Evolutionary conservation across 2,329 filamentous ascomycete species (phyloP).

Genomic region (Aspergillus texensis): DNA sequence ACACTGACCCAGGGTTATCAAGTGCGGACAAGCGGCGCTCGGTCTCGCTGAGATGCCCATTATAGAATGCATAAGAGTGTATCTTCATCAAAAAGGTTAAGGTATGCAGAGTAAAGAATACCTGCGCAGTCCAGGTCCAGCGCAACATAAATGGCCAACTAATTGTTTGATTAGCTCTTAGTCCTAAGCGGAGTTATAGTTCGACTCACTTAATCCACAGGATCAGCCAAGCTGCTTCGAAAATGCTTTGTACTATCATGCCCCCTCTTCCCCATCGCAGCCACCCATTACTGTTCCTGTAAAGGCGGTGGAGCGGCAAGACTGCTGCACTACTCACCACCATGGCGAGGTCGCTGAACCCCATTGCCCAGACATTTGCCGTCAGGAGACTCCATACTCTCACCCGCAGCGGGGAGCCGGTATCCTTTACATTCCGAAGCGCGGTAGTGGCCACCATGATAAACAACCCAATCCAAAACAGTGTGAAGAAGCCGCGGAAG

Average conservation of each 20-base stretch:
- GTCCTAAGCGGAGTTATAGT: neutral
- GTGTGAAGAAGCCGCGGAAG: conserved; percentile 95
- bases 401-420: conserved; percentile 80
- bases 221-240: conserved; percentile 75
- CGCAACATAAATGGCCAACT: conserved; percentile 78
- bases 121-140: conserved; percentile 97
- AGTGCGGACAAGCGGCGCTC: conserved; percentile 77
- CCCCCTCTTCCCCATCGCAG: conserved; percentile 77
- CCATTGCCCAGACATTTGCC: conserved; percentile 85
- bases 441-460: conserved; percentile 98
- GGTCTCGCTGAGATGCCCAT: conserved; percentile 88
- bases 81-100: conserved; percentile 97
- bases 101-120: conserved; percentile 89
- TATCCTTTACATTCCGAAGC: conserved; percentile 90
- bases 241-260: conserved; percentile 80
- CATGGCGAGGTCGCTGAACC: conserved; percentile 82
- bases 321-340: conserved; percentile 72
- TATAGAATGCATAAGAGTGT: conserved; percentile 98
- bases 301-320: conserved; percentile 72
- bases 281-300: conserved; percentile 58
- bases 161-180: conserved; percentile 24
- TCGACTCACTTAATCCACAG: conserved; percentile 71
- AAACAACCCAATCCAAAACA: conserved; percentile 96
- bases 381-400: conserved; percentile 88
- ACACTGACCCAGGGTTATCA: conserved; percentile 71